Evolutionary conservation across 805 yeast species (phyloP), one percentile per base, ranked within the genome.

Genomic region (Clavispora santaluciae): DNA sequence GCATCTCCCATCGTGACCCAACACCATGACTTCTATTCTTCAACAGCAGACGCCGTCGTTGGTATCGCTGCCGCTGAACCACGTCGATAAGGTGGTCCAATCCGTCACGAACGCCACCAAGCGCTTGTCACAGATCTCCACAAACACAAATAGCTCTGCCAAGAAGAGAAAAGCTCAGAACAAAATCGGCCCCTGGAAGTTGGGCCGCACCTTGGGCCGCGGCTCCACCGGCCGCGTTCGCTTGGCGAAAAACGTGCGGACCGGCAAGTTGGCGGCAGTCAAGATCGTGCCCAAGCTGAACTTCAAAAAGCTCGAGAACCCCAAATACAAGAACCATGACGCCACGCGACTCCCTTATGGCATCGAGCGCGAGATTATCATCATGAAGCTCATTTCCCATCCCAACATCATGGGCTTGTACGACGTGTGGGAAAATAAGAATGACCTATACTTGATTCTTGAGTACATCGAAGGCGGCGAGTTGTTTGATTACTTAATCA

Each of bases 391-490:
- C 43, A 72, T 86, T 31, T 78, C 83, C 25, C 93, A 86, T 60
- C 83, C 85, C 22, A 84, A 86, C 58, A 86, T 86, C 34, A 73
- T 86, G 75, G 80, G 87, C 12, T 66, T 86, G 30, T 85, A 81
- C 54, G 95, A 86, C 50, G 95, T 86, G 33, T 86, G 95, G 95
- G 95, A 86, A 61, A 86, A 86, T 45, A 83, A 83, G 53, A 80
- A 83, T 43, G 89, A 85, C 47, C 63, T 86, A 31, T 91, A 91
- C 57, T 75, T 93, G 51, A 95, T 93, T 6, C 67, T 93, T 42
- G 99, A 93, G 64, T 93, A 93, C 64, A 90, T 95, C 36, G 97
- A 93, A 65, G 96, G 96, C 40, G 99, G 99, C 34, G 99, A 93
- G 66, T 72, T 93, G 38, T 93, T 93, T 57, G 97, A 93, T 64